Base-by-base conservation (phyloP, 768 basidiomycete species). In the Russula sp. region DNA sequence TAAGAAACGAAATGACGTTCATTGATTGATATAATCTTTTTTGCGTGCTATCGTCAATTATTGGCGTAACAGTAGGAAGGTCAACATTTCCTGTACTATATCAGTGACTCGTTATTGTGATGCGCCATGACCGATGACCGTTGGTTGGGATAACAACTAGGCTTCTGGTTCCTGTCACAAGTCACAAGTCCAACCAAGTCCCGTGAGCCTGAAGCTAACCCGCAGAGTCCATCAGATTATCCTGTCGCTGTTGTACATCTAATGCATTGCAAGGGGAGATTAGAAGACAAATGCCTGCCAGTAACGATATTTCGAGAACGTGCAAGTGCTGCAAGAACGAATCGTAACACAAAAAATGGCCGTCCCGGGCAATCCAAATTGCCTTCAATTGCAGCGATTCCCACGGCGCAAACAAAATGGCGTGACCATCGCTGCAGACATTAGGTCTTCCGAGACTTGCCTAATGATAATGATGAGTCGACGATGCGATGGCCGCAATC, bases 401-500 rank as follows among this genome's bases (percentile, higher is more conserved):
- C 24, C 24, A 5, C 16, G 20, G 5, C 24, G 10, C 49, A 1
- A 49, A 16, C 16, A 26, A 26, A 3, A 50, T 18, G 16, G 49
- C 3, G 49, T 48, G 22, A 26, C 49, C 24, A 28, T 26, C 22
- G n/a, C n/a, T 26, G 46, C 46, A 0, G 3, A 44, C 8, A 48
- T 59, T 44, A 65, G 5, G 26, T 24, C 36, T 51, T 59, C 38
- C 44, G 49, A 4, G 50, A 7, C 50, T 53, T 56, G 28, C 55
- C 46, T 28, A 48, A 30, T 26, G 68, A 49, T 50, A 75, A 52
- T 26, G 63, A 70, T 11, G 70, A 64, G 77, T 70, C n/a, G 78
- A 78, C 32, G 72, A 74, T 24, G 79, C 77, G 46, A 89, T 87
- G 1, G 85, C 78, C 8, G 84, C 84, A 38, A 89, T 84, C 40